Conservation (phyloP, 2,329 filamentous ascomycete genomes). For the Dendrostoma leiphaemia region DNA sequence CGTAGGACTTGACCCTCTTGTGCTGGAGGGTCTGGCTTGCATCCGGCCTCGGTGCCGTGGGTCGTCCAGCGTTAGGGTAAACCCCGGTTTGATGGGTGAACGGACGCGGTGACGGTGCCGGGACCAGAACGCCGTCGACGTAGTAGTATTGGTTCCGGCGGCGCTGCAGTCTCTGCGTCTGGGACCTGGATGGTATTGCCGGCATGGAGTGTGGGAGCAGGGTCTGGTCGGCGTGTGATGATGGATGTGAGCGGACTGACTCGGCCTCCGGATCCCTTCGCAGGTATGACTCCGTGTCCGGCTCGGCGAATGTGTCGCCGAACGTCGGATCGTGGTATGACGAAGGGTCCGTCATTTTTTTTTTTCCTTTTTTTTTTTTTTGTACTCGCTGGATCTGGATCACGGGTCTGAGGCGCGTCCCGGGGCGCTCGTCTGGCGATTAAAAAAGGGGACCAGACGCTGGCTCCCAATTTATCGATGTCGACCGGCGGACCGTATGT, state of each 20-base stretch:
- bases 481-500: not conserved
- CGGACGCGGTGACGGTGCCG: not conserved
- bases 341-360: too few relatives aligned
- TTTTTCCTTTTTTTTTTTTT: too few relatives aligned
- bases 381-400: not conserved
- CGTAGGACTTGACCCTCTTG: slow-evolving; percentile 10
- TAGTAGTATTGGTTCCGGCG: slow-evolving; percentile 14
- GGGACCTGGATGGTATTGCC: not conserved
- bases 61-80: too few relatives aligned
- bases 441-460: not conserved
- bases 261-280: slow-evolving; percentile 10
- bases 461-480: not conserved
- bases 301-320: slow-evolving; percentile 6
- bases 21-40: not conserved
- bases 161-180: slow-evolving; percentile 16
- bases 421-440: not conserved
- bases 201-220: not conserved
- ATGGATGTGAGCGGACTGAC: slow-evolving; percentile 15
- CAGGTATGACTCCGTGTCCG: not conserved
- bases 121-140: slow-evolving; percentile 6
- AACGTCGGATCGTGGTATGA: slow-evolving; percentile 8
- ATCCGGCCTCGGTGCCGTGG: not conserved
- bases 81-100: not conserved
- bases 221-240: slow-evolving; percentile 11
- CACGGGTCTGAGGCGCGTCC: not conserved